These are phyloP conservation scores for Paradendryphiella salina DNA, from an alignment of 2,329 filamentous ascomycete genomes.

Conservation along the genomic window DNA sequence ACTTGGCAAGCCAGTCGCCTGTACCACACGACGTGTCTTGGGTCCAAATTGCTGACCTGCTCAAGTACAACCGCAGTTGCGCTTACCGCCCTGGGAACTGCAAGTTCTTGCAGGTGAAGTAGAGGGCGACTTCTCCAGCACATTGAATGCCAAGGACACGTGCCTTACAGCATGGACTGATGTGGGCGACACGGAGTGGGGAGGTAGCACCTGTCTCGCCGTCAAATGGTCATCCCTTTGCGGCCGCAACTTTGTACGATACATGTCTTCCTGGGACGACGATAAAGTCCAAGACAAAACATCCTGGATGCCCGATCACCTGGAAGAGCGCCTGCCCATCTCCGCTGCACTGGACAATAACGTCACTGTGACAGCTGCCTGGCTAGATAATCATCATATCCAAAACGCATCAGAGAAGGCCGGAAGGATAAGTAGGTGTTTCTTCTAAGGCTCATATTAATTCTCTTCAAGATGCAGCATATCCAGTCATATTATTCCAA, in stretches of 20 bases:
- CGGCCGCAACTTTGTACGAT: slow-evolving; percentile 8
- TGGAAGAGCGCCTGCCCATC: slow-evolving; percentile 5
- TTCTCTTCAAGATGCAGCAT: neutral
- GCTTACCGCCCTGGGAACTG: slow-evolving; percentile 6
- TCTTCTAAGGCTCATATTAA: neutral
- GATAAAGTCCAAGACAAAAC: neutral
- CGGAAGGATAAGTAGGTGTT: slow-evolving; percentile 4
- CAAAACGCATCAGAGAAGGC: slow-evolving; percentile 4
- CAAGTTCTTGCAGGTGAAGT: slow-evolving; percentile 6
- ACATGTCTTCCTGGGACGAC: slow-evolving; percentile 10
- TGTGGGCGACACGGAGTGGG: slow-evolving; percentile 7
- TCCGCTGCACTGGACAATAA: slow-evolving; percentile 6
- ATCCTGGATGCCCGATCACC: slow-evolving; percentile 4
- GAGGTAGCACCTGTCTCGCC: slow-evolving; percentile 9
- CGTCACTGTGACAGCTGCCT: slow-evolving; percentile 9
- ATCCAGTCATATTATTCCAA: neutral
- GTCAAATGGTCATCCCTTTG: slow-evolving; percentile 11
- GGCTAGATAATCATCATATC: slow-evolving; percentile 5
- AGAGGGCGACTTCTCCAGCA: slow-evolving; percentile 7
- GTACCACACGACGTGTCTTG: neutral
- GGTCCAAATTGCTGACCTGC: neutral
- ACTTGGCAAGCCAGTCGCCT: slow-evolving; percentile 1
- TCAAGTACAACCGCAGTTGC: slow-evolving; percentile 11
- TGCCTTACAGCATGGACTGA: slow-evolving; percentile 9
- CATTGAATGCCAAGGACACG: neutral